A percentile compares a stretch with the other conserved stretches of the same genome.
These are phyloP conservation scores for Aspergillus bombycis DNA, from an alignment of 2,329 filamentous ascomycete species.

Conservation along the genomic window DNA sequence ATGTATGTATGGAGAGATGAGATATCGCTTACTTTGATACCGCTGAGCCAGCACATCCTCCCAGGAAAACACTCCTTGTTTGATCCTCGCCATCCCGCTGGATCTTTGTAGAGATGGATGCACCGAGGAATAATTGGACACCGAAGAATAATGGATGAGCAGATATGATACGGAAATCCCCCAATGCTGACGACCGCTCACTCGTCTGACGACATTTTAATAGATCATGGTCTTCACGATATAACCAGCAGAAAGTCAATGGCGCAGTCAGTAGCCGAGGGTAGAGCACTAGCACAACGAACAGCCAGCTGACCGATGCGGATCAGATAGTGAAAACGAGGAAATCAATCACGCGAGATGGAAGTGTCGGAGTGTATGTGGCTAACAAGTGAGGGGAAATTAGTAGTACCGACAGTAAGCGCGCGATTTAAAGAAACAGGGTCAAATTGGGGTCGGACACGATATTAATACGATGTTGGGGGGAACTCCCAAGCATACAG, in stretches of 20 bases:
- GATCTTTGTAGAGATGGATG: not conserved
- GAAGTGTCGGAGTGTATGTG: slow-evolving; percentile 4
- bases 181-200: not conserved
- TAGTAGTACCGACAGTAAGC: slow-evolving; percentile 19
- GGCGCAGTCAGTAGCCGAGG: not conserved
- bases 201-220: slow-evolving; percentile 8
- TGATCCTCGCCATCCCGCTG: slow-evolving; percentile 36
- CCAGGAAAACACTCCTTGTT: slow-evolving; percentile 44
- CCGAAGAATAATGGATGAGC: not conserved
- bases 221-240: slow-evolving; percentile 7
- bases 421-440: not conserved
- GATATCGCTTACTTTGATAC: slow-evolving; percentile 39
- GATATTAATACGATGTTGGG: not conserved
- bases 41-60: slow-evolving; percentile 45
- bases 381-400: slow-evolving; percentile 8
- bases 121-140: not conserved
- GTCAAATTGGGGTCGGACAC: not conserved
- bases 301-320: not conserved
- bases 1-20: not conserved
- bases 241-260: not conserved
- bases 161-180: not conserved
- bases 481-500: not conserved
- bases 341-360: slow-evolving; percentile 19
- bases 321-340: slow-evolving; percentile 2
- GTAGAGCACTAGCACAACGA: not conserved